Base-by-base conservation (phyloP, 2,329 filamentous ascomycete species). In the Exophiala lecanii-corni region DNA sequence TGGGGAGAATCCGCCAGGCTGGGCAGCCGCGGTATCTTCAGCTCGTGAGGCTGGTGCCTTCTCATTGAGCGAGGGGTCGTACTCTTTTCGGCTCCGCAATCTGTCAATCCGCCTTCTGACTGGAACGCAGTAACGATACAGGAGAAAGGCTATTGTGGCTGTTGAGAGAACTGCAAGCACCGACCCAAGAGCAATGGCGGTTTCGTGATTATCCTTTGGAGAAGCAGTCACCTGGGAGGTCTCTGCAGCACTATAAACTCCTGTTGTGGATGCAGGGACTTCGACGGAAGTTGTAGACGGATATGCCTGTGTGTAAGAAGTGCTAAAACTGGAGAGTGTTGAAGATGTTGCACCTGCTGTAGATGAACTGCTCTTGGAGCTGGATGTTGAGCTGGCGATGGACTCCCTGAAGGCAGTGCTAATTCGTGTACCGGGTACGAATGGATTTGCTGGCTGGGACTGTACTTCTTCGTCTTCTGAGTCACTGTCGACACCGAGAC, bases 41-140 rank as follows among this genome's bases (percentile, higher is more conserved):
- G n/a, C 30, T 6, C 30, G 30, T 13, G 30, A 32, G 17, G 5
- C 30, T 13, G 30, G n/a, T 32, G 30, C n/a, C 32, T 20, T 7
- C 32, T 28, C 12, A 33, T 10, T 9, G 41, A 35, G n/a, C n/a
- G n/a, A n/a, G n/a, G n/a, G n/a, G n/a, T n/a, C n/a, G n/a, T n/a
- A n/a, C n/a, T n/a, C n/a, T n/a, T n/a, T n/a, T n/a, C n/a, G n/a
- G n/a, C n/a, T n/a, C n/a, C 12, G 23, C 7, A 26, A 26, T 26
- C 23, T 35, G 42, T 28, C 23, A 30, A 28, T 19, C 10, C 35
- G 3, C 42, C 28, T 20, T 23, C 28, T 9, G 30, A 35, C 13
- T 30, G 44, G 35, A 4, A 20, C 33, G 31, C 44, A 47, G 17
- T 39, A 47, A 4, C 44, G 44, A 13, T 42, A 36, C 16, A 47